phyloP scores from a whole-genome alignment of 345 rosid genomes.

The Rhodamnia rubescens region DNA sequence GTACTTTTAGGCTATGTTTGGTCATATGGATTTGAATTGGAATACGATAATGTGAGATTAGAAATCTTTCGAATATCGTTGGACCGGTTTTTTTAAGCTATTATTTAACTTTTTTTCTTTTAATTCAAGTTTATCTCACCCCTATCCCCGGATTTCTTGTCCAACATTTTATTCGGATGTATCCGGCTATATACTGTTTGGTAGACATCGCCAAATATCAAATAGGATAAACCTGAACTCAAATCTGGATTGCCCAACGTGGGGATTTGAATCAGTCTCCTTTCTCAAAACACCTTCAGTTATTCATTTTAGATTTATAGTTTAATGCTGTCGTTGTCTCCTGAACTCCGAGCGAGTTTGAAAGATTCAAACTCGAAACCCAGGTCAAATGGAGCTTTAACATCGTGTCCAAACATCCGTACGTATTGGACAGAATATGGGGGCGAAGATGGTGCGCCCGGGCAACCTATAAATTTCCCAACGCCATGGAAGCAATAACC shows the following conservation, averaged over 20 bases:
- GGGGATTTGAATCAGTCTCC: neutral
- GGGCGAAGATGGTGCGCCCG: neutral
- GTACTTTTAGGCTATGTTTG: neutral
- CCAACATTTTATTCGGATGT: neutral
- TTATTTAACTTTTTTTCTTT: neutral
- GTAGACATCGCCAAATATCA: neutral
- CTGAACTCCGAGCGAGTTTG: neutral
- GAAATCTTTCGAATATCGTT: neutral
- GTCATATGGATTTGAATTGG: neutral
- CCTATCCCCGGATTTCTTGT: neutral
- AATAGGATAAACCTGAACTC: neutral
- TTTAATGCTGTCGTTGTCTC: neutral
- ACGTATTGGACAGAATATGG: neutral
- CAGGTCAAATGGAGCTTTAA: neutral
- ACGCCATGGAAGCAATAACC: neutral
- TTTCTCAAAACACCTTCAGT: neutral
- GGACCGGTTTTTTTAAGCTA: neutral
- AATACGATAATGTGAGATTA: neutral
- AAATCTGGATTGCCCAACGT: neutral
- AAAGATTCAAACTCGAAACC: neutral
- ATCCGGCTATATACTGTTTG: fast-evolving
- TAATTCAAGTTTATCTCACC: neutral
- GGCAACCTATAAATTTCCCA: neutral
- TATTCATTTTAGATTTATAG: neutral
- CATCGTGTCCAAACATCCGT: neutral